Conservation (phyloP, 129 eudicot genomes). For the Helianthus tuberosus region DNA sequence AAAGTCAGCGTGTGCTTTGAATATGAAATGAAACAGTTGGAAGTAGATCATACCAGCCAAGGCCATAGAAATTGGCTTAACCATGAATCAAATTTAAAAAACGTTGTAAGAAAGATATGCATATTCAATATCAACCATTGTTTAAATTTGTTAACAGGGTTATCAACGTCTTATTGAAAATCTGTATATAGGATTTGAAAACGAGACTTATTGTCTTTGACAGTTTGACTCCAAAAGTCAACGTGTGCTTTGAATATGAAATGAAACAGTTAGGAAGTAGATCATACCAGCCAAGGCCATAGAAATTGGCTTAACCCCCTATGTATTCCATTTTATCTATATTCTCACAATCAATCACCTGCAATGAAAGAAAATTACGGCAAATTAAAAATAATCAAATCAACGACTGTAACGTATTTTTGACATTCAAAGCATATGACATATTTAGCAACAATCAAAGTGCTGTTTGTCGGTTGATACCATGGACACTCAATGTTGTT, state of each 20-base stretch:
- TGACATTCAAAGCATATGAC: slow-evolving; percentile 8
- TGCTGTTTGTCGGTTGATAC: not conserved
- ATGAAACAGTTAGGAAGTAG: slow-evolving; percentile 5
- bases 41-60: slow-evolving; percentile 54
- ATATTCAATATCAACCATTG: too few species aligned
- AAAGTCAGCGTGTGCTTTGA: not conserved
- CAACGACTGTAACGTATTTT: slow-evolving; percentile 2
- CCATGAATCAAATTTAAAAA: not conserved
- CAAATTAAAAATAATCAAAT: not conserved
- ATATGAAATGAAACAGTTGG: not conserved
- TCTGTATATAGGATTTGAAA: slow-evolving; percentile 1
- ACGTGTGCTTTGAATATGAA: not conserved
- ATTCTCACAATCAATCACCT: slow-evolving; percentile 28
- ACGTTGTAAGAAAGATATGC: slow-evolving; percentile 12
- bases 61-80: slow-evolving; percentile 57
- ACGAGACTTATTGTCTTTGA: not conserved
- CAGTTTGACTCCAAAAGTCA: slow-evolving; percentile 10
- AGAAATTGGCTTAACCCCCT: slow-evolving; percentile 62
- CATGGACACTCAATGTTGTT: slow-evolving; percentile 8
- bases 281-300: slow-evolving; percentile 75
- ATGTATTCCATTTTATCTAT: slow-evolving; percentile 55
- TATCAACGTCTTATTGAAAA: not conserved
- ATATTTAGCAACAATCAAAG: slow-evolving; percentile 13
- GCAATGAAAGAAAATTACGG: slow-evolving; percentile 9
- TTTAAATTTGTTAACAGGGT: not conserved